Evolutionary conservation across 768 basidiomycete species (phyloP).

Genomic region (Auricularia cornea): DNA sequence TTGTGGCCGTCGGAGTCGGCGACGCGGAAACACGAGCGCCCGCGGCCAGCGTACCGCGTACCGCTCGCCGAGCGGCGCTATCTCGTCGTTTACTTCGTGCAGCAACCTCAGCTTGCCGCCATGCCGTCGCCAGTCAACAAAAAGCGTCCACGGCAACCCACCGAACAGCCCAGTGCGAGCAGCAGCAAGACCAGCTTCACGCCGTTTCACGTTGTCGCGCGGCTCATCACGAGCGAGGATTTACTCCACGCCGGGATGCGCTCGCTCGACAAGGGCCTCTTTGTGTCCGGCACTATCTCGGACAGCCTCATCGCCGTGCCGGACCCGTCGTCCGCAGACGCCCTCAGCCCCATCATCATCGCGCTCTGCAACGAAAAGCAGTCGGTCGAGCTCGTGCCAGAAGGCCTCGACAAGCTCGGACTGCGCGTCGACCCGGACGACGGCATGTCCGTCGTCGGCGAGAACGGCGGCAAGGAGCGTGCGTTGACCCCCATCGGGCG

Average conservation of each 20-base stretch:
- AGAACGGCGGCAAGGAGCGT: conserved; percentile 27
- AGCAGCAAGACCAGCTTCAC: conserved; percentile 43
- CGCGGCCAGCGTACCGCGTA: conserved; percentile 20
- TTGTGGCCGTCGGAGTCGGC: conserved; percentile 74
- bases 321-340: conserved; percentile 9
- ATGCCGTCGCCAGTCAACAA: conserved; percentile 21
- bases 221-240: conserved; percentile 64
- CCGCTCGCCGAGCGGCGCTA: conserved; percentile 53
- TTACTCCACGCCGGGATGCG: conserved; percentile 66
- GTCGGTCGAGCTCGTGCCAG: conserved; percentile 69
- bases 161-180: conserved; percentile 10
- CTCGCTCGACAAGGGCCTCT: conserved; percentile 61
- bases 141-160: conserved; percentile 31
- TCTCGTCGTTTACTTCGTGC: conserved; percentile 74
- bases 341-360: conserved; percentile 32
- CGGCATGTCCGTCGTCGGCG: conserved; percentile 24
- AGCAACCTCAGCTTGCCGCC: background rate
- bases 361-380: conserved; percentile 51
- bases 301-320: conserved; percentile 28
- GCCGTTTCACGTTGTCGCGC: conserved; percentile 66
- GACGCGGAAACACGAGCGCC: conserved; percentile 20
- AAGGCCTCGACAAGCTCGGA: conserved; percentile 70
- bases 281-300: conserved; percentile 51
- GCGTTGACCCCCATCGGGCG: conserved; percentile 38
- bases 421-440: conserved; percentile 33